Conservation (phyloP, 768 basidiomycete genomes). For the Auricularia cornea region DNA sequence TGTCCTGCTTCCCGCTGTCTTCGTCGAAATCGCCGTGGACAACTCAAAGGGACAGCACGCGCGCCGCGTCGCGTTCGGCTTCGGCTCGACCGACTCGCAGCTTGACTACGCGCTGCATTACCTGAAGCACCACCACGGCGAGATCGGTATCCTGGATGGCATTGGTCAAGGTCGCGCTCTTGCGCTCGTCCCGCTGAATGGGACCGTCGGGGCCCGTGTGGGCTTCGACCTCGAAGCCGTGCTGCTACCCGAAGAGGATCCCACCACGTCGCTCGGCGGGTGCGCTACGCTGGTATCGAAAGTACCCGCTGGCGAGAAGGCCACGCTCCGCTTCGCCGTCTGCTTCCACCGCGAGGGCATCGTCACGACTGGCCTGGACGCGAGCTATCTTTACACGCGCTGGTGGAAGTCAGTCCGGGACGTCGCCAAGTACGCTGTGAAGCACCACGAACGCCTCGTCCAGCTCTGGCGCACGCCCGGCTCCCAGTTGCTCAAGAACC, state of each 20-base stretch:
- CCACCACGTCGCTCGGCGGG: background rate
- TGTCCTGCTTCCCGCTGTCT: background rate
- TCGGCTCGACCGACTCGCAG: background rate
- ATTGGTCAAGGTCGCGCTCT: background rate
- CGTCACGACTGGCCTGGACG: background rate
- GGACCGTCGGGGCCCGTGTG: background rate
- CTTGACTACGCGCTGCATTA: background rate
- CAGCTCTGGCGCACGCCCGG: background rate
- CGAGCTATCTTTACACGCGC: background rate
- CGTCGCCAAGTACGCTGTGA: background rate
- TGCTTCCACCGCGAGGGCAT: conserved; percentile 1
- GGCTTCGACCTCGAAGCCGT: background rate
- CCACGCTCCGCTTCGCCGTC: background rate
- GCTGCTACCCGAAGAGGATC: background rate
- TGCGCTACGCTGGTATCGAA: background rate
- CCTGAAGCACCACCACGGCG: background rate
- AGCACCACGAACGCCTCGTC: background rate
- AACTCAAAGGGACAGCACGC: background rate
- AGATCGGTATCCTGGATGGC: background rate
- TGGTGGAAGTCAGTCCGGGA: background rate
- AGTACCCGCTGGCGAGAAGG: background rate
- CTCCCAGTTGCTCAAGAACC: background rate
- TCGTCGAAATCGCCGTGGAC: background rate
- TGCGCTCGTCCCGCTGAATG: background rate
- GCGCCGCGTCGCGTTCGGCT: background rate